These are phyloP conservation scores for Isatis tinctoria DNA, from an alignment of 345 rosid species.

Conservation along the genomic window DNA sequence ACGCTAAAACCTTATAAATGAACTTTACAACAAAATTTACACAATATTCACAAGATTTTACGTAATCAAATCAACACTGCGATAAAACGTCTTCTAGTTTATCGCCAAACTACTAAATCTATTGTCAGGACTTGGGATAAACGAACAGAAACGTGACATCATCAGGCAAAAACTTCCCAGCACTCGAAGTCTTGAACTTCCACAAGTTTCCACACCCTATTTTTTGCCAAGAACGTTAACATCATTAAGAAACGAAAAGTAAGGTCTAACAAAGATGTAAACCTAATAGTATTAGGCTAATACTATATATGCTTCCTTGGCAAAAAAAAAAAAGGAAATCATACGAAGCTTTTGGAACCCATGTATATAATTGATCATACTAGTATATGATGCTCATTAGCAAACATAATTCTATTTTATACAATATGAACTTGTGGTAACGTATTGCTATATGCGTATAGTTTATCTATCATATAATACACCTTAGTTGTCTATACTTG, in stretches of 20 bases:
- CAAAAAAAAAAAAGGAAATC: background rate
- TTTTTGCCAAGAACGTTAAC: too few species aligned
- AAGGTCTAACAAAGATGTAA: too few species aligned
- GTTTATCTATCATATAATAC: too few species aligned
- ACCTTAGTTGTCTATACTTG: too few species aligned
- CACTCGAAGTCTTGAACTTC: background rate
- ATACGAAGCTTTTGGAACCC: background rate
- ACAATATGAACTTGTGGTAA: background rate
- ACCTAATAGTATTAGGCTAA: too few species aligned
- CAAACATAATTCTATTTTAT: background rate
- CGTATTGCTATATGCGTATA: background rate
- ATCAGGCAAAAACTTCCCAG: background rate
- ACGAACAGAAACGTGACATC: background rate
- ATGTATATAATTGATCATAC: background rate
- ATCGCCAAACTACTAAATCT: background rate
- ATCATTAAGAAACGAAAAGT: too few species aligned
- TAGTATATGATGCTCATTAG: background rate
- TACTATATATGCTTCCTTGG: too few species aligned
- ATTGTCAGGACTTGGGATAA: background rate
- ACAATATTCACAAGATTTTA: background rate
- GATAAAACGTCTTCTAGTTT: background rate
- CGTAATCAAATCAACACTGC: background rate
- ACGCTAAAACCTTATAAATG: background rate
- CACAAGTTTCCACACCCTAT: background rate
- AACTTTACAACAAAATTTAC: background rate